Conservation (phyloP, 179 eudicot genomes). For the Beta corolliflora region DNA sequence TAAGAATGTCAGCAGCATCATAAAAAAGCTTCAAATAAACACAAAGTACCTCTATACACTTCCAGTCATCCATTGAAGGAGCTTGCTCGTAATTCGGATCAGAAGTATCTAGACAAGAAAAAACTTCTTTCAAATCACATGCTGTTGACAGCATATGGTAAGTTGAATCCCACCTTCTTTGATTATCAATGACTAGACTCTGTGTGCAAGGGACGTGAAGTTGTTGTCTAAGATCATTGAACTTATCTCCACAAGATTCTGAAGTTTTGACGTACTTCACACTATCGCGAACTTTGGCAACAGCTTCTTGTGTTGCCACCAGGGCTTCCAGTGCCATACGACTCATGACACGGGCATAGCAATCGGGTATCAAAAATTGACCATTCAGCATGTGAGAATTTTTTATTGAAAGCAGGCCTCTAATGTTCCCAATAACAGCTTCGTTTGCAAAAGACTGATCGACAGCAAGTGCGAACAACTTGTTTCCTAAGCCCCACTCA, state of each 20-base stretch:
- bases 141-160: slow-evolving; percentile 54
- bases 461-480: slow-evolving; percentile 47
- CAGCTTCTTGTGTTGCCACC: slow-evolving; percentile 24
- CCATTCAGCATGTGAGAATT: slow-evolving; percentile 41
- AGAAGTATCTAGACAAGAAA: slow-evolving; percentile 43
- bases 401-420: slow-evolving; percentile 41
- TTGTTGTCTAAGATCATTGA: slow-evolving; percentile 33
- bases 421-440: slow-evolving; percentile 36
- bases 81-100: slow-evolving; percentile 36
- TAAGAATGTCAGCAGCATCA: slow-evolving; percentile 37
- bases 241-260: slow-evolving; percentile 33
- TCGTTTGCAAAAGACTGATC: slow-evolving; percentile 47
- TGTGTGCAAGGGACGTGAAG: slow-evolving; percentile 44
- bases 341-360: slow-evolving; percentile 47
- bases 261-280: slow-evolving; percentile 51
- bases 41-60: slow-evolving; percentile 40
- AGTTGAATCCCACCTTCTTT: slow-evolving; percentile 50
- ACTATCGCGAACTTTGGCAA: slow-evolving; percentile 41
- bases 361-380: slow-evolving; percentile 37
- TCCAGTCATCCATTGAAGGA: slow-evolving; percentile 48
- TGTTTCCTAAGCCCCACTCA: slow-evolving; percentile 50
- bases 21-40: slow-evolving; percentile 40
- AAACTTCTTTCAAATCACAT: slow-evolving; percentile 46
- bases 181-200: slow-evolving; percentile 43
- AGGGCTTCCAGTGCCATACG: slow-evolving; percentile 44